A percentile compares a stretch with the other conserved stretches of the same genome.
Conservation (phyloP, 495 filamentous ascomycete species). For the Gamarada debralockiae region DNA sequence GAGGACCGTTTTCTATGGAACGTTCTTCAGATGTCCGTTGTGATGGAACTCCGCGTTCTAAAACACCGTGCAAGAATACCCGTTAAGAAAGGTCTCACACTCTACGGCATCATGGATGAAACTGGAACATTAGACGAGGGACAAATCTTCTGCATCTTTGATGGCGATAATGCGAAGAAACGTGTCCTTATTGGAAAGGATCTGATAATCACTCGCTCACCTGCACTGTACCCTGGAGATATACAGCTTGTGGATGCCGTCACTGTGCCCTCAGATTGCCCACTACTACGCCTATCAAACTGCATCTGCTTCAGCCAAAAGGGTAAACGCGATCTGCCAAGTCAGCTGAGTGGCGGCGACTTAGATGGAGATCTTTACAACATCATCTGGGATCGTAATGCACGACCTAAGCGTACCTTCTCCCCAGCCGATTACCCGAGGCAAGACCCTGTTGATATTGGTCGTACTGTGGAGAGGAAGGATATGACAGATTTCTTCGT, state of each 20-base stretch:
- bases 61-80: constrained; percentile 75
- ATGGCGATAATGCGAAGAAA: constrained; percentile 27
- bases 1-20: constrained; percentile 60
- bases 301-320: constrained; percentile 73
- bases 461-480: constrained; percentile 42
- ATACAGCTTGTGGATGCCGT: constrained; percentile 58
- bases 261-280: constrained; percentile 53
- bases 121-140: constrained; percentile 62
- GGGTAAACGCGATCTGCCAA: constrained; percentile 70
- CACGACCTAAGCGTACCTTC: constrained; percentile 38
- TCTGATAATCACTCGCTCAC: constrained; percentile 66
- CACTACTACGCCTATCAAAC: constrained; percentile 54
- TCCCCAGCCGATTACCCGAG: constrained; percentile 65
- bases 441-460: constrained; percentile 48
- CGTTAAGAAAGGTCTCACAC: constrained; percentile 59
- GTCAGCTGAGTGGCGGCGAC: constrained; percentile 73
- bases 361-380: constrained; percentile 79
- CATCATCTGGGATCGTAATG: constrained; percentile 59
- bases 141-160: constrained; percentile 51
- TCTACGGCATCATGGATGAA: constrained; percentile 84
- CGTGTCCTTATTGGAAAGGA: constrained; percentile 22
- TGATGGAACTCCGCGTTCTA: constrained; percentile 62
- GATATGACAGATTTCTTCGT: constrained; percentile 80
- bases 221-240: constrained; percentile 78
- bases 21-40: constrained; percentile 59